These are phyloP conservation scores for Skeletonema costatum DNA, from an alignment of 108 stramenopile species.

Conservation along the genomic window DNA sequence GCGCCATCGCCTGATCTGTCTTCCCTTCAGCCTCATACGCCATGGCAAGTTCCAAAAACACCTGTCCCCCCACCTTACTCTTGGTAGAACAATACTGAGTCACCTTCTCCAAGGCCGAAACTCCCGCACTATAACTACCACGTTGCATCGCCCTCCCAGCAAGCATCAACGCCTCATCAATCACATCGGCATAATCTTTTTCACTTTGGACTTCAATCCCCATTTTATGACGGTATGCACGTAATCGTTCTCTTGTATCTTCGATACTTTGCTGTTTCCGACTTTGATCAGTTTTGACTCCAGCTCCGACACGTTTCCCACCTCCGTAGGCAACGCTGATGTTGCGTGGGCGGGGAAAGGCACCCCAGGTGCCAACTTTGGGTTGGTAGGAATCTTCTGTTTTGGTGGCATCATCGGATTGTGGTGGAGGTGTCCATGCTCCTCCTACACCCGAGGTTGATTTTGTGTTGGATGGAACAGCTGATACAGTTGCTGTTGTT, in stretches of 20 bases:
- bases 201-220: conserved; percentile 85
- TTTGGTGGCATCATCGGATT: conserved; percentile 16
- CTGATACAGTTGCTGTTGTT: conserved; percentile 9
- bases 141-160: conserved; percentile 70
- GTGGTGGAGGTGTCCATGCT: conserved; percentile 42
- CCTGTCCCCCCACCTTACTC: conserved; percentile 73
- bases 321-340: conserved; percentile 93
- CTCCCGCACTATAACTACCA: conserved; percentile 78
- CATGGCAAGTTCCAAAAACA: conserved; percentile 89
- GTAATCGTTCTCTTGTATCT: conserved; percentile 50
- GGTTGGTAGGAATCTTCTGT: conserved; percentile 62
- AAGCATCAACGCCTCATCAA: conserved; percentile 72
- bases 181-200: conserved; percentile 72
- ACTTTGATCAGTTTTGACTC: conserved; percentile 47
- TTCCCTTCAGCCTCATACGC: conserved; percentile 86
- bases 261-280: conserved; percentile 36
- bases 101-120: conserved; percentile 85
- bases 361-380: conserved; percentile 87
- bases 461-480: conserved; percentile 8
- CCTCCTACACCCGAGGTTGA: conserved; percentile 83
- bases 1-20: conserved; percentile 67
- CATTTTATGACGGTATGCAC: conserved; percentile 68
- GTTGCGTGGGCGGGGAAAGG: conserved; percentile 91
- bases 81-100: conserved; percentile 83
- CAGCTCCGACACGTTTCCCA: conserved; percentile 82